Evolutionary conservation across 805 yeast genomes (phyloP), one percentile per base, ranked within the genome.

Genomic region (Teunomyces gatunensis): DNA sequence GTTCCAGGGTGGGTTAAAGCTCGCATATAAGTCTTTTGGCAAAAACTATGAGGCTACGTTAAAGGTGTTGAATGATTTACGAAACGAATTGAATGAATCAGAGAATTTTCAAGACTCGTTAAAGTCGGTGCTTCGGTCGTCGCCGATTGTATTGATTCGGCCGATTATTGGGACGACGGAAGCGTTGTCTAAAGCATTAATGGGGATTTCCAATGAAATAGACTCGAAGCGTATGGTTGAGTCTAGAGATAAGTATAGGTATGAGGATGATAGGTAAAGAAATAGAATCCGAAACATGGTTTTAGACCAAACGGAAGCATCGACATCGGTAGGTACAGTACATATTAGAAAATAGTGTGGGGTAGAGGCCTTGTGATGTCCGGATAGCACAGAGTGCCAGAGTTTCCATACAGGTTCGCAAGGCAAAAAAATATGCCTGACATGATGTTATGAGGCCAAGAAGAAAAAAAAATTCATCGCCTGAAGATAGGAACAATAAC

Each of bases 131-230:
- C 84, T 87, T 11, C 80, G 79, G 53, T 89, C 86, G 0, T 81
- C 96, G 1, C 97, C 97, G 0, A 80, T 89, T 12, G 84, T 89
- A 15, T 65, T 91, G 12, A 75, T 91, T 2, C 65, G 97, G 37
- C 97, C 97, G 2, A 77, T 89, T 51, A 89, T 91, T 56, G 98
- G 97, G 1, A 89, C 96, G 0, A 87, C 97, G 0, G 97, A 89
- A 61, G 96, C 96, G 0, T 75, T 91, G 5, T 85, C 92, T 5
- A 87, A 83, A 58, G 78, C 96, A 0, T 71, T 91, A 44, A 77
- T 89, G 69, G 98, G 98, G 1, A 75, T 91, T 6, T 83, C 89
- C 35, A 90, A 89, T 60, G 86, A 85, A 51, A 67, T 91, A 29
- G 92, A 89, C 60, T 85, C 90, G 1, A 73, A 74, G 18, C 81